phyloP scores from a whole-genome alignment of 495 filamentous ascomycete genomes.

The Aspergillus sclerotiicarbonarius region DNA sequence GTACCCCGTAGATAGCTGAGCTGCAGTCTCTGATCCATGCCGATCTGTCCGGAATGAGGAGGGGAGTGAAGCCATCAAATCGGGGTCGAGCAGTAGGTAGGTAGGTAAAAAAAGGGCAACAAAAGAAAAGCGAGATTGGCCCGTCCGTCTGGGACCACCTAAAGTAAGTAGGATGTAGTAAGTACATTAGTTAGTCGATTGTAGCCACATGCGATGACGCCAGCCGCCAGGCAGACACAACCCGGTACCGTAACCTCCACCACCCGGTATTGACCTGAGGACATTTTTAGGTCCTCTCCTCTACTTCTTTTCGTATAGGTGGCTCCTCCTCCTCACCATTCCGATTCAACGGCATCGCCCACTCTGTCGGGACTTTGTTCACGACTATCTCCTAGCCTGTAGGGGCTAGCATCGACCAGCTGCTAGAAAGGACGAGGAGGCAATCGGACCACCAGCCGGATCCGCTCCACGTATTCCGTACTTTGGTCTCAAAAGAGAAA shows the following conservation, averaged over 20 bases:
- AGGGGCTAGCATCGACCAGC: no score
- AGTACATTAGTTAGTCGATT: no score
- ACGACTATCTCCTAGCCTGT: no score
- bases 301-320: neutral
- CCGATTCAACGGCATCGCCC: no score
- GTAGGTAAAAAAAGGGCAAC: neutral
- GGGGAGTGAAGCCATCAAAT: neutral
- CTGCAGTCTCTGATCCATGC: constrained; percentile 8
- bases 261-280: no score
- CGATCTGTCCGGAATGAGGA: constrained; percentile 2
- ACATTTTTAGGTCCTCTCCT: constrained; percentile 5
- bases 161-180: no score
- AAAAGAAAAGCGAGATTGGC: constrained; percentile 1
- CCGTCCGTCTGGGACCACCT: neutral
- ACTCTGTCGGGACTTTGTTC: no score
- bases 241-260: neutral
- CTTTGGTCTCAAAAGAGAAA: neutral
- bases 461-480: no score
- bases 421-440: no score
- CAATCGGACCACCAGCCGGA: no score
- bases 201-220: constrained; percentile 11
- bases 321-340: no score
- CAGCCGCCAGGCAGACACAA: constrained; percentile 7
- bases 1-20: neutral
- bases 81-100: neutral